A percentile compares a stretch with the other conserved stretches of the same genome.
Evolutionary conservation across 1,284 basidiomycete genomes (phyloP).

Genomic region (Afroboletus lepidellus): DNA sequence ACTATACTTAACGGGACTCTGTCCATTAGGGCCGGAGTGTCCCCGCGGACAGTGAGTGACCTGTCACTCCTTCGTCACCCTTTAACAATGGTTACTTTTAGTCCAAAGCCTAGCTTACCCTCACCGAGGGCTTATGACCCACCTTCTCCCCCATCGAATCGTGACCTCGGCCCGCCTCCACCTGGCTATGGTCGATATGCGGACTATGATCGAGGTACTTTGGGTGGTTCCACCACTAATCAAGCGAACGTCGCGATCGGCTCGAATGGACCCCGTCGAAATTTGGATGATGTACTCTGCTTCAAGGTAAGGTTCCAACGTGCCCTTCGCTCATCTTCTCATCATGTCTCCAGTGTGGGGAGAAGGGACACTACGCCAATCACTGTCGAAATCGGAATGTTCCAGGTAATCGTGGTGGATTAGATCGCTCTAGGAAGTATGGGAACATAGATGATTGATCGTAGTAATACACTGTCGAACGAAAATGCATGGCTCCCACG

Average conservation of each 20-base stretch:
- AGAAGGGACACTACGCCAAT: constrained; percentile 94
- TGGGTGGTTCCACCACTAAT: constrained; percentile 19
- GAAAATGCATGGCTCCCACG: constrained; percentile 5
- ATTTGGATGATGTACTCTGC: constrained; percentile 84
- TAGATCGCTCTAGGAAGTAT: constrained; percentile 46
- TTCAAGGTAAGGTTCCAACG: constrained; percentile 65
- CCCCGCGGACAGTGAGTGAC: constrained; percentile 87
- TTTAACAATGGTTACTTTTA: constrained; percentile 33
- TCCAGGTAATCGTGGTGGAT: constrained; percentile 75
- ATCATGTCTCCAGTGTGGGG: constrained; percentile 61
- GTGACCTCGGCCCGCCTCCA: constrained; percentile 87
- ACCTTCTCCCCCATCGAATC: constrained; percentile 70
- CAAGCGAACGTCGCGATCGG: constrained; percentile 18
- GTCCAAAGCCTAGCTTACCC: constrained; percentile 75
- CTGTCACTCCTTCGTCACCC: constrained; percentile 13
- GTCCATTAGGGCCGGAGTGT: constrained; percentile 91
- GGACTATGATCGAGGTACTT: constrained; percentile 66
- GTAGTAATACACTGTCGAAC: neutral
- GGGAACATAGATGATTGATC: constrained; percentile 35
- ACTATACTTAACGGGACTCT: constrained; percentile 91
- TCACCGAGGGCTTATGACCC: constrained; percentile 76
- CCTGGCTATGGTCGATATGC: constrained; percentile 87
- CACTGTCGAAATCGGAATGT: constrained; percentile 85
- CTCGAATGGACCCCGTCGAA: constrained; percentile 55
- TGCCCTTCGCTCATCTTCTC: constrained; percentile 11